Evolutionary conservation across 148 eudicot genomes (phyloP), one percentile per base, ranked within the genome.

Genomic region (Selenicereus undatus): DNA sequence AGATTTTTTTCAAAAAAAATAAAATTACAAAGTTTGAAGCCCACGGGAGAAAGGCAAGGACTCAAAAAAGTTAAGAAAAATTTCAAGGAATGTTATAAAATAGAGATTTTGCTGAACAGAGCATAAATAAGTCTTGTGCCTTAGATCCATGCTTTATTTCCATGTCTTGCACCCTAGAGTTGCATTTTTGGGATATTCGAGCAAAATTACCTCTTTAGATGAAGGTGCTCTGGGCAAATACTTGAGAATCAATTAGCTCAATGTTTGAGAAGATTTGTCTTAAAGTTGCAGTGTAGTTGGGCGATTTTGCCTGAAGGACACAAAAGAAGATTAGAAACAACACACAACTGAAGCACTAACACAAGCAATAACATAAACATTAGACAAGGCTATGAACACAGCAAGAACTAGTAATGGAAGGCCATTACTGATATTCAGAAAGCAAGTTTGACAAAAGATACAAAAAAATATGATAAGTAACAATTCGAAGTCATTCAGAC

Each of bases 231-330:
- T 87, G 90, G 7, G 87, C 84, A 87, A 91, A 93, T 13, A 95
- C 60, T 82, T 88, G 83, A 35, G 98, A 89, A 84, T 95, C 98
- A 73, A 95, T 87, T 81, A 93, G 98, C 88, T 93, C 77, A 77
- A 95, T 87, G 58, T 92, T 88, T 71, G 93, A 90, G 90, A 95
- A 95, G 78, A 89, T 83, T 83, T 93, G 82, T 80, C 86, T 90
- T 88, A 95, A 36, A 60, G 88, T 91, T 76, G 83, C 74, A 11
- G 78, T 64, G 79, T 95, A 95, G 79, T 75, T 82, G 39, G 92
- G 87, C 68, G 92, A 84, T 18, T 71, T 90, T 22, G 90, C 97
- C 98, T 93, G 93, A 70, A 85, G 86, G 18, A 2, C 32, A 81
- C 20, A 18, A 71, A 5, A 18, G 51, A 36, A 43, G 36, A 43